Evolutionary conservation across 345 rosid species (phyloP), one percentile per base, ranked within the genome.

Genomic region (Arabis alpina): DNA sequence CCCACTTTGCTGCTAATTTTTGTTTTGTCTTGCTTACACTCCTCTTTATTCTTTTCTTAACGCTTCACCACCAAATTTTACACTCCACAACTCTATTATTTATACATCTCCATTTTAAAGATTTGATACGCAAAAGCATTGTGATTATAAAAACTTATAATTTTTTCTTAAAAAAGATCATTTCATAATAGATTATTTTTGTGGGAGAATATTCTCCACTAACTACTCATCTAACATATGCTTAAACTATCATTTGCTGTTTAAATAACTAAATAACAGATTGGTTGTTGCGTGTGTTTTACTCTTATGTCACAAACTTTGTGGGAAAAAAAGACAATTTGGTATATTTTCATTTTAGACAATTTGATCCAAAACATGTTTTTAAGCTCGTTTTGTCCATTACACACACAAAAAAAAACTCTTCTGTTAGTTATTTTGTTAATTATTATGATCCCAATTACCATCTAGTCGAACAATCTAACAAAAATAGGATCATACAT

Each of bases 1-100:
- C 19, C 53, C 37, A 4, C 27, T 45, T 71, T 15, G 30, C 15
- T 2, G 37, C 37, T 34, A 34, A 34, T 34, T 34, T 6, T 34
- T 34, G 37, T 25, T 5, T 45, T 36, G 36, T 58, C 25, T 70
- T 70, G 5, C 74, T 61, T 71, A 71, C 75, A 71, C 55, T 71
- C 48, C 16, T 52, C 69, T 19, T 71, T 52, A 12, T 40, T 61
- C 52, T 44, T 32, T 24, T 36, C 19, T 53, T 42, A 30, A 71
- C 60, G 60, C 53, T 52, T 59, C 74, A 59, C 61, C 34, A 23
- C 64, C 58, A 10, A 10, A 2, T 68, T 69, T 47, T 8, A 41
- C 67, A 60, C 74, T 60, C 74, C 66, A 59, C 74, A 48, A 0
- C 48, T 57, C 65, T 58, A 9, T 36, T 34, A 34, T 34, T 45